Evolutionary conservation across 768 basidiomycete genomes (phyloP).

Genomic region (Suillus sp.): DNA sequence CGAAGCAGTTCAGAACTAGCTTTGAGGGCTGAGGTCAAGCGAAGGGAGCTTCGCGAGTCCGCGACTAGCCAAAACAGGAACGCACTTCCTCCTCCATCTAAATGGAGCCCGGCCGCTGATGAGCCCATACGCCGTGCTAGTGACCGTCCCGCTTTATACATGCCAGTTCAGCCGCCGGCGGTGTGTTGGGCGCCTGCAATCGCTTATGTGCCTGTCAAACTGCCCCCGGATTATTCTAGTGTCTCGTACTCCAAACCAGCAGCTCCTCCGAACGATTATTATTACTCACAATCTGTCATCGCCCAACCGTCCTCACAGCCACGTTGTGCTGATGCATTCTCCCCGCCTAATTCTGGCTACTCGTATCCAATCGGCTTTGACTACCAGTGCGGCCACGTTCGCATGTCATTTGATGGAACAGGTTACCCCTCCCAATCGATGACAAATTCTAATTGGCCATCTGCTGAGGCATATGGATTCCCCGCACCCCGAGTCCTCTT

Average conservation of each 20-base stretch:
- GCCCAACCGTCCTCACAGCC: conserved; percentile 61
- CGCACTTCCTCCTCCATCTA: conserved; percentile 68
- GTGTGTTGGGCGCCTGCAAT: conserved; percentile 28
- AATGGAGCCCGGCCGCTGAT: conserved; percentile 82
- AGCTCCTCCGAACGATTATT: conserved; percentile 15
- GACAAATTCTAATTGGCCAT: conserved; percentile 48
- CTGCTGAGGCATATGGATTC: conserved; percentile 43
- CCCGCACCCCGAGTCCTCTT: conserved; percentile 45
- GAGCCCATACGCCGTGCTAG: conserved; percentile 66
- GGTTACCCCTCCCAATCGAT: conserved; percentile 39
- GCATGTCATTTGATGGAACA: conserved; percentile 45
- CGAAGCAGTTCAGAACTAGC: neutral
- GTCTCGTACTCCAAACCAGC: conserved; percentile 30
- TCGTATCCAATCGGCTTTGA: conserved; percentile 62
- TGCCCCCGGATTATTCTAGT: conserved; percentile 18
- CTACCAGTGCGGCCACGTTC: conserved; percentile 49
- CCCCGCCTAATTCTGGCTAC: conserved; percentile 51
- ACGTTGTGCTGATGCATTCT: conserved; percentile 52
- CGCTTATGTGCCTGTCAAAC: conserved; percentile 27
- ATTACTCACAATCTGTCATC: conserved; percentile 27
- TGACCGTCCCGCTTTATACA: conserved; percentile 59
- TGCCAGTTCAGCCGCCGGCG: conserved; percentile 58
- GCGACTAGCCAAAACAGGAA: conserved; percentile 29
- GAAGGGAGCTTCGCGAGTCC: conserved; percentile 4
- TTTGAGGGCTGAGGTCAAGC: neutral